These are phyloP conservation scores for Uromyces viciae-fabae DNA, from an alignment of 1,284 basidiomycete species.

Conservation along the genomic window DNA sequence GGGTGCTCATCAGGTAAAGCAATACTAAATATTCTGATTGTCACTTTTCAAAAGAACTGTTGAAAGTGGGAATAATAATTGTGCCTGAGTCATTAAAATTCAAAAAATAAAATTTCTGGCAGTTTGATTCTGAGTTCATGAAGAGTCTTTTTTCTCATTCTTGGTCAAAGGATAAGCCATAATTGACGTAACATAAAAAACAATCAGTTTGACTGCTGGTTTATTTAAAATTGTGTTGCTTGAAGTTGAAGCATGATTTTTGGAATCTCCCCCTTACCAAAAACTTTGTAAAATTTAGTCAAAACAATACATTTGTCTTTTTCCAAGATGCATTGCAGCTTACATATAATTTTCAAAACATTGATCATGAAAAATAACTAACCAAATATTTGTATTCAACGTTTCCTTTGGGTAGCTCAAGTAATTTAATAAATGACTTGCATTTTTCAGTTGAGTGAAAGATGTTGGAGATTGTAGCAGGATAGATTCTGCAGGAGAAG, in stretches of 20 bases:
- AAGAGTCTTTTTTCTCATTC: neutral
- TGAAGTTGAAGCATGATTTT: neutral
- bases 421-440: too few relatives aligned
- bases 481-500: too few relatives aligned
- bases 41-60: conserved; percentile 2
- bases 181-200: neutral
- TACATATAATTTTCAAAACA: neutral
- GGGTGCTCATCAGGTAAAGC: conserved; percentile 9
- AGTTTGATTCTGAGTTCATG: neutral
- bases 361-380: neutral
- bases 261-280: neutral
- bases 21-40: conserved; percentile 19
- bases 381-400: conserved; percentile 22
- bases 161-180: neutral
- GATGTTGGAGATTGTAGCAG: too few relatives aligned
- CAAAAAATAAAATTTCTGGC: neutral
- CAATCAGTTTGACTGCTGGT: neutral
- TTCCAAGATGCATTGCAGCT: neutral
- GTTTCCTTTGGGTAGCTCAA: neutral
- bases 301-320: neutral
- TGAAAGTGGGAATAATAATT: conserved; percentile 25
- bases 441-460: too few relatives aligned
- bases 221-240: neutral
- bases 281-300: neutral
- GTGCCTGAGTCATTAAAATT: neutral